phyloP scores from a whole-genome alignment of 108 stramenopile genomes.

The Conticribra weissflogii region DNA sequence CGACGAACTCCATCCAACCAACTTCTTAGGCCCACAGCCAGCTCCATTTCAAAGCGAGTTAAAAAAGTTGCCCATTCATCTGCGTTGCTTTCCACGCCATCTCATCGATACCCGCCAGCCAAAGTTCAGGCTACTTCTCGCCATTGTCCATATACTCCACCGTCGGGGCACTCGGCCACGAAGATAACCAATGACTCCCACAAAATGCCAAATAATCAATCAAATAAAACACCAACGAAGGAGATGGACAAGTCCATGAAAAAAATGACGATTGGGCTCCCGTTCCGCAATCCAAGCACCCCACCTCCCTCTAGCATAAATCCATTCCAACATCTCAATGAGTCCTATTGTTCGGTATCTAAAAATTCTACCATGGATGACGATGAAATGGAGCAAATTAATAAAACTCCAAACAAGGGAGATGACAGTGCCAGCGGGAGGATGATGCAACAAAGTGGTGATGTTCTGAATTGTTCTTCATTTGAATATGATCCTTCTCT shows the following conservation, averaged over 20 bases:
- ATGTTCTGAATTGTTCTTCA: background rate
- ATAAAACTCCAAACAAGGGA: background rate
- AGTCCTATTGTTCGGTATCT: background rate
- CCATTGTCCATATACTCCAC: background rate
- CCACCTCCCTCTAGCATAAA: constrained; percentile 9
- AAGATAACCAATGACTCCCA: background rate
- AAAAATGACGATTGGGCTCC: constrained; percentile 7
- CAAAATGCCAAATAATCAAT: background rate
- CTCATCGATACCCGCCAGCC: background rate
- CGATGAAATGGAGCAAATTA: constrained; percentile 8
- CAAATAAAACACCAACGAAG: background rate
- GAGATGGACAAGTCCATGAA: background rate
- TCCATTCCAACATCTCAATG: constrained; percentile 17
- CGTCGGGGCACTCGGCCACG: background rate
- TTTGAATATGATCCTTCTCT: background rate
- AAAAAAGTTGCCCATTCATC: background rate
- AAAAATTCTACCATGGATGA: constrained; percentile 9
- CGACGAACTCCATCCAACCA: constrained; percentile 17
- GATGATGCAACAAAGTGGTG: background rate
- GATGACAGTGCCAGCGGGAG: background rate
- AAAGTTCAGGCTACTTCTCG: background rate
- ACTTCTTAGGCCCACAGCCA: constrained; percentile 27
- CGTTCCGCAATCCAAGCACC: background rate
- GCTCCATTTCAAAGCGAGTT: constrained; percentile 20
- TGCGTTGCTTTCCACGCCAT: background rate